A percentile compares a stretch with the other conserved stretches of the same genome.
Evolutionary conservation across 2,329 filamentous ascomycete genomes (phyloP).

Genomic region (Botryotinia convoluta): DNA sequence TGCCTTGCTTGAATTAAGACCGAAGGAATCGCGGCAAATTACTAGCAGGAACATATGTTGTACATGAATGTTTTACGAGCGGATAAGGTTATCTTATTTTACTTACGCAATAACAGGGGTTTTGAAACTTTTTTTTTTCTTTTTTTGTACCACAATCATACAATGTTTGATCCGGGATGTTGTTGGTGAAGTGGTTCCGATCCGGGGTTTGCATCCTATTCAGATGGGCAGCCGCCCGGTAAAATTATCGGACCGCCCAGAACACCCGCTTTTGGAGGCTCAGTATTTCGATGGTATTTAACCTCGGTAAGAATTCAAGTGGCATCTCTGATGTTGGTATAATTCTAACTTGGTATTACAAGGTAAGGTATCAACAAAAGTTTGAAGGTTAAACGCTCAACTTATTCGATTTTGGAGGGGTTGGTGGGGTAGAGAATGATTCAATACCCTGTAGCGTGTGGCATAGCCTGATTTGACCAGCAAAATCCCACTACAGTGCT

Average conservation of each 20-base stretch:
- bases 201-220: not conserved
- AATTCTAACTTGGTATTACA: not conserved
- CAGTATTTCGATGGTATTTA: not conserved
- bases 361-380: not conserved
- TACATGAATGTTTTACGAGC: not conserved
- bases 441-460: not conserved
- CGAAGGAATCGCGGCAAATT: not conserved
- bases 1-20: not conserved
- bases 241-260: not conserved
- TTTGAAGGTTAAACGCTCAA: not conserved
- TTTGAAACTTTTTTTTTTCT: not conserved
- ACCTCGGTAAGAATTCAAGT: not conserved
- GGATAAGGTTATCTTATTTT: not conserved
- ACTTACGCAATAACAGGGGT: not conserved
- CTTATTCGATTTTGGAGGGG: not conserved
- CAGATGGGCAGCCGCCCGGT: slow-evolving; percentile 3
- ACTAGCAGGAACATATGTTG: not conserved
- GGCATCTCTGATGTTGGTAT: not conserved
- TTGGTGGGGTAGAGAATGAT: not conserved
- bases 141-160: not conserved
- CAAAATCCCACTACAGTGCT: not conserved
- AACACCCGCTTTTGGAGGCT: not conserved
- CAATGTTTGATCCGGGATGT: not conserved
- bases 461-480: not conserved
- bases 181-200: slow-evolving; percentile 8